Base-by-base conservation (phyloP, 352 stramenopile species). In the Lagenidium giganteum region DNA sequence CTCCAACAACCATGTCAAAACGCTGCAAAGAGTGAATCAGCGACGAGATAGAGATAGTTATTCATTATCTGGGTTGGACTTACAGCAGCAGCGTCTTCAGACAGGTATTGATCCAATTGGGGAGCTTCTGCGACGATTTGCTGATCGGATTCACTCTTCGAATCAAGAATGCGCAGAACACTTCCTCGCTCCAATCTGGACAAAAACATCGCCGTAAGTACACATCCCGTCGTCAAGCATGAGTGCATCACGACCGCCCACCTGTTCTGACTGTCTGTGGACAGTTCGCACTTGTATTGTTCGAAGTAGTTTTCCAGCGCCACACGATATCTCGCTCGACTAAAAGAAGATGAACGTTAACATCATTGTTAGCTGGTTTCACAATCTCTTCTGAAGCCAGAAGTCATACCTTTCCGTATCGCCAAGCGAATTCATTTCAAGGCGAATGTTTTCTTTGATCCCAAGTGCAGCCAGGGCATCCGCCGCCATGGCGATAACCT, bases 121-220 rank as follows among this genome's bases (percentile, higher is more conserved):
- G 83, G 83, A 11, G 83, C 81, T n/a, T 83, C 60, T 8, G 60
- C 54, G 25, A 93, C 53, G 47, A 93, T 50, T 28, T 69, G 58
- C 17, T 91, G 70, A 51, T 95, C 83, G 14, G 48, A 37, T 25
- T 77, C 68, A 38, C 64, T 84, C 47, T 93, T 95, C 2, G 83
- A 95, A 48, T 95, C 83, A 9, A 95, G 60, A 33, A 95, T 93
- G 9, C 83, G 81, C 47, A 95, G 59, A 22, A 95, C 73, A 42
- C 82, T 95, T 7, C 82, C 82, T 26, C 83, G 67, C 44, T 88
- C 78, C 13, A 95, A 62, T 25, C 79, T 91, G 36, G 8, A 14
- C 8, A 54, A 29, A 39, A 4, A 5, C 6, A 53, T 23, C 20
- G 12, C 4, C 3, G 29, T 3, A 32, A 8, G 27, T 28, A 42